Evolutionary conservation across 2,329 filamentous ascomycete genomes (phyloP), one percentile per base, ranked within the genome.

Genomic region (Talaromyces funiculosus): DNA sequence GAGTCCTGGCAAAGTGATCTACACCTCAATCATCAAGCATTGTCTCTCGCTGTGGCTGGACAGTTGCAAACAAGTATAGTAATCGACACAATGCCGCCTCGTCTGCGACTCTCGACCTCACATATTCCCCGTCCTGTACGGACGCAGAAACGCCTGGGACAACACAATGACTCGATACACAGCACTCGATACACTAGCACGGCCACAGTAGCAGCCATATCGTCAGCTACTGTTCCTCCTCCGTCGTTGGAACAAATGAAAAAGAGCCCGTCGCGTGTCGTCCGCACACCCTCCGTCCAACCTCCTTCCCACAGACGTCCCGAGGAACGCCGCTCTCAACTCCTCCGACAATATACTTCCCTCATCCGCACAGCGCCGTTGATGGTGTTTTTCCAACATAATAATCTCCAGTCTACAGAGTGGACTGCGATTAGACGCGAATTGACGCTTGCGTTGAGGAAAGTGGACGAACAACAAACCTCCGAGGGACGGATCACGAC

Each of bases 301-400:
- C 93, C 92, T 2, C 91, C 90, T 3, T 96, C 90, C 59, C 89
- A 95, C 73, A 90, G 93, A 72, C 89, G 87, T 20, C 85, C 92
- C 51, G 89, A 96, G 72, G 88, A 88, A 69, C 89, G 93, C 73
- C 96, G 97, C 78, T 88, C 92, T 16, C 94, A 99, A 77, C 82
- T 97, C 20, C 84, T 89, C 66, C 86, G 92, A 61, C 86, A 89
- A 68, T 97, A 97, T 77, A 90, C 92, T 56, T 94, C 92, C 51
- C 81, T 96, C 63, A 85, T 97, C 61, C 90, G 90, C 62, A 91
- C 91, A 22, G 88, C 90, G 10, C 92, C 92, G 42, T 77, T 97
- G 63, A 87, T 96, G 67, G 83, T 97, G 62, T 82, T 97, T 69
- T 95, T 97, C 81, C 87, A 90, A 72, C 87, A 90, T 79, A 89